Conservation (phyloP, 1,284 basidiomycete genomes). For the Sanghuangporus weigelae region DNA sequence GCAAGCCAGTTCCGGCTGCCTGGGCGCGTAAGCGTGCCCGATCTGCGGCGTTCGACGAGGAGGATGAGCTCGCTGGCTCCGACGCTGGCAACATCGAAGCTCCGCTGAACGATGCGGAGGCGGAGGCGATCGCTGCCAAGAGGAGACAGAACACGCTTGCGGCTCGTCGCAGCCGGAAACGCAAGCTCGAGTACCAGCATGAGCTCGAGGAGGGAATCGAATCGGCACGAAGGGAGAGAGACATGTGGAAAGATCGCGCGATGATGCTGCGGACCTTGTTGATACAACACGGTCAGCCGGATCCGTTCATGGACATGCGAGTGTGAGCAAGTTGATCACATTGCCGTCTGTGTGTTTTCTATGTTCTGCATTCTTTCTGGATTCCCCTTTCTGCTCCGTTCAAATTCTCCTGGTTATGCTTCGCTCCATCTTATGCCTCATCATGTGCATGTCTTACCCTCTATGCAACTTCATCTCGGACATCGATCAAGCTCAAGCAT, state of each 20-base stretch:
- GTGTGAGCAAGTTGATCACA: slow-evolving; percentile 1
- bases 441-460: neutral
- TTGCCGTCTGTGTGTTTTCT: slow-evolving; percentile 1
- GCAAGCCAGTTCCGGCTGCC: slow-evolving; percentile 48
- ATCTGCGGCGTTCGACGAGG: slow-evolving; percentile 46
- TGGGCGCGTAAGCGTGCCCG: slow-evolving; percentile 55
- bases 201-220: slow-evolving; percentile 52
- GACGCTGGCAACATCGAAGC: slow-evolving; percentile 25
- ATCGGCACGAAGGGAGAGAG: slow-evolving; percentile 41
- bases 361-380: slow-evolving; percentile 16
- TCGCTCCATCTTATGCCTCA: neutral
- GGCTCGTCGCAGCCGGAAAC: slow-evolving; percentile 66
- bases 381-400: slow-evolving; percentile 16
- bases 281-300: slow-evolving; percentile 43
- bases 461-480: slow-evolving; percentile 14
- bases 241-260: slow-evolving; percentile 53
- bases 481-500: neutral
- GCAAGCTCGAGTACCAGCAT: slow-evolving; percentile 70
- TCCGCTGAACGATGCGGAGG: slow-evolving; percentile 40
- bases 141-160: slow-evolving; percentile 78
- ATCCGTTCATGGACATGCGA: slow-evolving; percentile 34
- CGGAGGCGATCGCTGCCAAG: slow-evolving; percentile 70
- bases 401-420: neutral
- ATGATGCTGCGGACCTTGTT: slow-evolving; percentile 39
- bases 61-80: slow-evolving; percentile 43